Evolutionary conservation across 768 basidiomycete species (phyloP), one percentile per base, ranked within the genome.

Genomic region (Kwoniella sp.): DNA sequence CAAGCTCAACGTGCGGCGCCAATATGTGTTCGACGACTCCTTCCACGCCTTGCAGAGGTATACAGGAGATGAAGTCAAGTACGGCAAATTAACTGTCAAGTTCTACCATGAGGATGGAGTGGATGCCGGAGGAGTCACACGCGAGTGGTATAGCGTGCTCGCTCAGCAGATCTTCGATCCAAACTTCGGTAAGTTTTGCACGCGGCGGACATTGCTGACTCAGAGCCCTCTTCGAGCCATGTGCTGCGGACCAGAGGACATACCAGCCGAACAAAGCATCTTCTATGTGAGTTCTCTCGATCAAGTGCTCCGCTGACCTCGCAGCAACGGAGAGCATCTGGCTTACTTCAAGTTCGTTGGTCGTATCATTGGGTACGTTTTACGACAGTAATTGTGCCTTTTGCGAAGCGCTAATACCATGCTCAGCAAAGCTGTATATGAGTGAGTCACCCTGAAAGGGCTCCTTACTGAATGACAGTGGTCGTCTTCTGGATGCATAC

Each of bases 81-180:
- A 89, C 69, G 93, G 95, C 59, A 99, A 99, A 73, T 83, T 99
- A 50, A 95, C 86, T 68, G 84, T 96, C 52, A 85, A 91, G 45
- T 99, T 95, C 59, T 89, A 89, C 65, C 87, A 90, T 50, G 95
- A 99, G 69, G 95, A 98, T 69, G 95, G 95, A 45, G 89, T 99
- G 19, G 95, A 99, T 70, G 95, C 95, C 0, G 95, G 95, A 19
- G 95, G 95, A 61, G 89, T 99, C 29, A 95, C 95, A 7, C 82
- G 93, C 53, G 92, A 98, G 77, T 96, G 92, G 91, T 96, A 92
- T 84, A 88, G 91, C 65, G 93, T 95, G 45, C 83, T 99, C 15
- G 92, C 95, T 1, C 82, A 91, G 44, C 91, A 95, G 73, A 99
- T 99, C 87, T 99, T 99, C 76, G 90, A 99, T 73, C 93, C 95